Evolutionary conservation across 2,329 filamentous ascomycete species (phyloP).

Genomic region (Phialophora chinensis): DNA sequence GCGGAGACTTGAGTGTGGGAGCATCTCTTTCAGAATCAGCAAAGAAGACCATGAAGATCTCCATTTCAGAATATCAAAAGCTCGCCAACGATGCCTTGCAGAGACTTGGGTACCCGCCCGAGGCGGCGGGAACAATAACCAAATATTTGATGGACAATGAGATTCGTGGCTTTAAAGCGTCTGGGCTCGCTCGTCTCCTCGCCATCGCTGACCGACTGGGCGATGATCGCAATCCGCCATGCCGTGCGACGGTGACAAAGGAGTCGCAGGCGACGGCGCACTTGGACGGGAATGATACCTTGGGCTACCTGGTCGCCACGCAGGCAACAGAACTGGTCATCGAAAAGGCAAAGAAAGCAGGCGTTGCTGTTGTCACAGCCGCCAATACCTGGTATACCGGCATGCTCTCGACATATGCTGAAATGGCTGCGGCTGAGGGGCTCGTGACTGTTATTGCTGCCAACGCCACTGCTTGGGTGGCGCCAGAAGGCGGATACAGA

Average conservation of each 20-base stretch:
- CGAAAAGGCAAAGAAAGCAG: slow-evolving; percentile 22
- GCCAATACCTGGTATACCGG: slow-evolving; percentile 23
- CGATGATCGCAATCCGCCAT: background rate
- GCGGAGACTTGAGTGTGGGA: too few relatives aligned
- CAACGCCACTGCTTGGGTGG: slow-evolving; percentile 22
- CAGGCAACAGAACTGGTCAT: slow-evolving; percentile 24
- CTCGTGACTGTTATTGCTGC: slow-evolving; percentile 20
- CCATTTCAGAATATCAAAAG: too few relatives aligned
- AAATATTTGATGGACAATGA: slow-evolving; percentile 21
- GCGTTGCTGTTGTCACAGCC: slow-evolving; percentile 20
- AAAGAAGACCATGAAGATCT: too few relatives aligned
- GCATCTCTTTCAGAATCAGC: too few relatives aligned
- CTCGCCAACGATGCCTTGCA: too few relatives aligned
- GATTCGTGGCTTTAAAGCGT: slow-evolving; percentile 11
- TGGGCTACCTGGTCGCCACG: slow-evolving; percentile 24
- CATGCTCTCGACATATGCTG: slow-evolving; percentile 30
- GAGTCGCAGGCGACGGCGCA: slow-evolving; percentile 16
- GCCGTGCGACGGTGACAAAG: slow-evolving; percentile 6
- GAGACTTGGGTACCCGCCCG: too few relatives aligned
- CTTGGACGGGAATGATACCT: slow-evolving; percentile 19
- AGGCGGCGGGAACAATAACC: too few relatives aligned
- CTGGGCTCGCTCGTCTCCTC: slow-evolving; percentile 16
- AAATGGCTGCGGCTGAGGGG: slow-evolving; percentile 22
- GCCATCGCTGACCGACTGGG: slow-evolving; percentile 15
- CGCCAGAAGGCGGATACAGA: slow-evolving; percentile 20